Evolutionary conservation across 148 eudicot species (phyloP), one percentile per base, ranked within the genome.

Genomic region (Chenopodium album): DNA sequence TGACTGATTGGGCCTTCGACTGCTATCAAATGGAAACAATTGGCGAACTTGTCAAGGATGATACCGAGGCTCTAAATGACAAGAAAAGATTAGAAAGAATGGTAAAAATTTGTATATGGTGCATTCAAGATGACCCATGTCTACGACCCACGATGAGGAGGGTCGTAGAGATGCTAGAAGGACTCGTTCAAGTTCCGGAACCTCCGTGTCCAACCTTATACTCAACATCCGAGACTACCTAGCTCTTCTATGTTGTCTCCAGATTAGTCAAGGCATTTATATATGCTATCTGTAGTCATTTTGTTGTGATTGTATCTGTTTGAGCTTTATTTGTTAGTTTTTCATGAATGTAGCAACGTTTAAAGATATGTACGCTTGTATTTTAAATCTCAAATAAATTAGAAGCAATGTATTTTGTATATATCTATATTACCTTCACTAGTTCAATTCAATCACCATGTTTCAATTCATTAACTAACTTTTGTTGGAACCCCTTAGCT

Each of bases 121-220:
- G 87, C 72, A 63, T 72, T 4, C 85, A 85, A 75, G 82, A 68
- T 14, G 77, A 86, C 67, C 88, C 86, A 7, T 66, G 34, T 47
- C 34, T 73, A 8, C 75, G 88, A 64, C 88, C 86, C 28, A 73
- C 86, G 13, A 84, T 84, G 86, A 84, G 71, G 62, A 48, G 67
- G 81, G 86, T 81, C 9, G 20, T 62, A 20, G 81, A 80, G 59
- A 86, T 86, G 86, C 80, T 86, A 37, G 88, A 81, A 75, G 88
- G 80, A 47, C 79, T 81, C 10, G 59, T 84, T 59, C 44, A 84
- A 17, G 80, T 86, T 47, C 76, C 84, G 3, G 52, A 76, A 17
- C 88, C 88, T 47, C 86, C 88, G 28, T 60, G 47, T 23, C 79
- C 79, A 31, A 4, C 63, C 54, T 19, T 52, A 20, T 73, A 75